These are phyloP conservation scores for Kluyveromyces marxianus DNA, from an alignment of 1,139 yeast genomes.

Conservation along the genomic window DNA sequence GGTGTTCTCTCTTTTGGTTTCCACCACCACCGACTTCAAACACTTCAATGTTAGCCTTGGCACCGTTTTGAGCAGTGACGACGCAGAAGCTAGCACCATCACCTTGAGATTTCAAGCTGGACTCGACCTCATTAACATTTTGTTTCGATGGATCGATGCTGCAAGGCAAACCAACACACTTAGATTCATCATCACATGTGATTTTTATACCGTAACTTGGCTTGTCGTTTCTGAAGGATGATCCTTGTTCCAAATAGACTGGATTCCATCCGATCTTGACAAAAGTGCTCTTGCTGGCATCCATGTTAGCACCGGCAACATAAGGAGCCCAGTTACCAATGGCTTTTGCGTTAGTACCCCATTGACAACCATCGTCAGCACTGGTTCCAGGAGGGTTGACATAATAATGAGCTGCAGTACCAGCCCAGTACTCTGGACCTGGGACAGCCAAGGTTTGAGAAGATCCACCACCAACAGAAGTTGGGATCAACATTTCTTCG, in stretches of 20 bases:
- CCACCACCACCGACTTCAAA: conserved; percentile 35
- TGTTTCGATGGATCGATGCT: conserved; percentile 64
- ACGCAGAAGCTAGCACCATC: conserved; percentile 76
- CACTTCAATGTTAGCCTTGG: conserved; percentile 66
- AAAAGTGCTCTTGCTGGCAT: conserved; percentile 56
- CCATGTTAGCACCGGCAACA: conserved; percentile 85
- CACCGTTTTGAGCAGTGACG: conserved; percentile 61
- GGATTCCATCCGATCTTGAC: conserved; percentile 92
- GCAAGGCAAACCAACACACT: conserved; percentile 72
- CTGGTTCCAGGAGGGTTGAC: conserved; percentile 82
- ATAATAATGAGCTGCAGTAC: conserved; percentile 82
- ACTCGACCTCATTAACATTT: conserved; percentile 48
- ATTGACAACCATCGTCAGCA: conserved; percentile 67
- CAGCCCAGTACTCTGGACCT: conserved; percentile 63
- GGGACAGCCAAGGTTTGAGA: conserved; percentile 67
- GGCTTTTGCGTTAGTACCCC: conserved; percentile 67
- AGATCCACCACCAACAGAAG: conserved; percentile 45
- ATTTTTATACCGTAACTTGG: conserved; percentile 71
- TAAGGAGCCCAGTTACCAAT: conserved; percentile 90
- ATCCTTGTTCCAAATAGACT: conserved; percentile 53
- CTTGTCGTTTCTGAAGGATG: conserved; percentile 44
- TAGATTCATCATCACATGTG: conserved; percentile 57
- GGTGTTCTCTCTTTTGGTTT: conserved; percentile 10
- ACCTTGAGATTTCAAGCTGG: conserved; percentile 38
- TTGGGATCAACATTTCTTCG: conserved; percentile 90